Conservation (phyloP, 129 eudicot genomes). For the Helianthus tuberosus region DNA sequence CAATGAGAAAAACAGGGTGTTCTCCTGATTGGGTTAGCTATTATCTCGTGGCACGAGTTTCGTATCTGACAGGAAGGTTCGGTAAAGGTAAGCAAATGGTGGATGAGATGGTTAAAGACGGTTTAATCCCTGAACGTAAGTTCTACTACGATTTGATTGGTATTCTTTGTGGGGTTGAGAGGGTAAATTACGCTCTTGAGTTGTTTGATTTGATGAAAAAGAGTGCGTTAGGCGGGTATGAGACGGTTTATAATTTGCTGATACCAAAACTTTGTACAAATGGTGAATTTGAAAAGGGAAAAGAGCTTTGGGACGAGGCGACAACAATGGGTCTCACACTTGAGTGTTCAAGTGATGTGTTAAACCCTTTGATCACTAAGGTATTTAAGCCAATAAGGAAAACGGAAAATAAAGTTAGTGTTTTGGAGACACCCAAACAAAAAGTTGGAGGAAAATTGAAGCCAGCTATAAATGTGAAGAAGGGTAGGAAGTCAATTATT, state of each 20-base stretch:
- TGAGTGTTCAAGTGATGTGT: constrained; percentile 48
- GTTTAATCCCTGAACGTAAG: constrained; percentile 52
- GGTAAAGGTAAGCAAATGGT: constrained; percentile 68
- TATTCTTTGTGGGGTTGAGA: constrained; percentile 66
- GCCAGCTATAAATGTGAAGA: constrained; percentile 20
- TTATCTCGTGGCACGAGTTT: constrained; percentile 60
- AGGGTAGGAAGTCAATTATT: constrained; percentile 27
- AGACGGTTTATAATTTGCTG: constrained; percentile 58
- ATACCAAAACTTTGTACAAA: constrained; percentile 58
- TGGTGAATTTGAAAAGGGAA: constrained; percentile 63
- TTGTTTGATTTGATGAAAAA: constrained; percentile 62
- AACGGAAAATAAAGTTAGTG: constrained; percentile 33
- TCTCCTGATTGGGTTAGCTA: constrained; percentile 68
- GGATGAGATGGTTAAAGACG: constrained; percentile 53
- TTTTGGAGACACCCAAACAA: constrained; percentile 16
- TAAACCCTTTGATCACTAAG: constrained; percentile 49
- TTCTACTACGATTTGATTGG: constrained; percentile 62
- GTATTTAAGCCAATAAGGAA: constrained; percentile 53
- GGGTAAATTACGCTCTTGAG: constrained; percentile 63
- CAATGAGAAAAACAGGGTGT: constrained; percentile 54
- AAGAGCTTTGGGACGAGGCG: constrained; percentile 70
- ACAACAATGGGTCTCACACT: constrained; percentile 42
- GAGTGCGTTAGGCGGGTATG: constrained; percentile 54
- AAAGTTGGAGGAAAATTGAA: constrained; percentile 23
- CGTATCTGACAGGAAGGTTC: constrained; percentile 61